Percentiles rank a stretch among this genome's conserved stretches.
Evolutionary conservation across 441 rosid species (phyloP).

Genomic region (Populus tomentosa): DNA sequence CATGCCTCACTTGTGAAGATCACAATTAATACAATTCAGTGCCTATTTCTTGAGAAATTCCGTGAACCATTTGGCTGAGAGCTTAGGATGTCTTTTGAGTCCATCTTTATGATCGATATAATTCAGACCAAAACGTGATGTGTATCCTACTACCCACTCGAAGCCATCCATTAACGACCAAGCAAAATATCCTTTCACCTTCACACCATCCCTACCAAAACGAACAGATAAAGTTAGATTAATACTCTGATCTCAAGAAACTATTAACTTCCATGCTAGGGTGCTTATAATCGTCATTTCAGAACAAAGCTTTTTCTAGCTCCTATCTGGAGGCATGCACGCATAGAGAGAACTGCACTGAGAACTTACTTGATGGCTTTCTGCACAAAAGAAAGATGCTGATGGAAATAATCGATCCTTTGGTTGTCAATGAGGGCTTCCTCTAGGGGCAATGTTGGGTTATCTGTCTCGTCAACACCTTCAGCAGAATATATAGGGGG

Average conservation of each 20-base stretch:
- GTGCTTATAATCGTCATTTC: no score
- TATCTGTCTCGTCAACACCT: background rate
- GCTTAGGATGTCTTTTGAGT: slow-evolving; percentile 21
- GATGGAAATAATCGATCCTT: background rate
- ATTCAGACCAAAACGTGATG: slow-evolving; percentile 13
- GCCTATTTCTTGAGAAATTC: slow-evolving; percentile 5
- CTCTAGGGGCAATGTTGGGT: background rate
- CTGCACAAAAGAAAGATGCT: background rate
- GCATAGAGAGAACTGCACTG: background rate
- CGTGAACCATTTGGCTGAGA: slow-evolving; percentile 22
- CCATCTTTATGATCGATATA: slow-evolving; percentile 19
- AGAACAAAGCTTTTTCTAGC: no score
- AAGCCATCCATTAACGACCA: slow-evolving; percentile 27
- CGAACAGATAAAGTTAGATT: background rate
- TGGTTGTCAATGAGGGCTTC: background rate
- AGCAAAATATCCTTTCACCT: slow-evolving; percentile 21
- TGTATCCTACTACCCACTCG: slow-evolving; percentile 22
- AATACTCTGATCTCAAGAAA: background rate
- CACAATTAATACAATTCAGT: no score
- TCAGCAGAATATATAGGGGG: background rate
- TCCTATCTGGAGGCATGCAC: no score
- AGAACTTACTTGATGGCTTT: background rate
- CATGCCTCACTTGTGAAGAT: no score
- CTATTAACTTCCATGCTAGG: background rate
- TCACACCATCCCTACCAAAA: slow-evolving; percentile 7